Base-by-base conservation (phyloP, 2,329 filamentous ascomycete species). In the Fusarium sp. region DNA sequence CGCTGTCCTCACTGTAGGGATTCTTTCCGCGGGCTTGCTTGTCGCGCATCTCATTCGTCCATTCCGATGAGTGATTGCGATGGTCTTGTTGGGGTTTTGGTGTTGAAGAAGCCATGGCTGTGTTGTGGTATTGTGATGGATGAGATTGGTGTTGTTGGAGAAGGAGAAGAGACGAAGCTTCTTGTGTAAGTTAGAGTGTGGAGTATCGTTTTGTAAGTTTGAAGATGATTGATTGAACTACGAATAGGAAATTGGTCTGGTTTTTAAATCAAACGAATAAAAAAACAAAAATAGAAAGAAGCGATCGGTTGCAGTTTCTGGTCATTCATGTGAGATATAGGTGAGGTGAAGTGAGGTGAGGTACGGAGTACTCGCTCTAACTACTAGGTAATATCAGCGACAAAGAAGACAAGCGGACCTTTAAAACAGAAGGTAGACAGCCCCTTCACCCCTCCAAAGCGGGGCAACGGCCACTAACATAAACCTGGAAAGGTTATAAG, bases 1-100 rank as follows among this genome's bases (percentile, higher is more conserved):
- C 68, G 57, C 50, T 60, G 17, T 60, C 62, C n/a, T 70, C 75
- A 56, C 47, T 58, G 71, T 86, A 86, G 1, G 85, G 84, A 63
- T 88, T 82, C 71, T 87, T 87, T 51, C 87, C 86, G 40, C 87
- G 81, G 6, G 87, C 85, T 75, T 89, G 87, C 7, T 81, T 82
- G 73, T 89, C 86, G 71, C 85, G 84, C 84, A 86, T 86, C 60
- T 80, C 76, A 20, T 79, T 67, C 1, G 84, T 85, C 75, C 86
- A 84, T 51, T 69, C 66, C 56, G 67, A 48, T 52, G 56, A 51
- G 54, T 30, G 79, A 35, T 37, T 37, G 40, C 27, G 32, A 48
- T 64, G 35, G 40, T 56, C 87, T 89, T 75, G 54, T 40, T 70
- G 57, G 47, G 49, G 37, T 27, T 59, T 56, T 19, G 48, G 50